A percentile compares a stretch with the other conserved stretches of the same genome.
These are phyloP conservation scores for Sarcodon aspratus DNA, from an alignment of 768 basidiomycete genomes.

Conservation along the genomic window DNA sequence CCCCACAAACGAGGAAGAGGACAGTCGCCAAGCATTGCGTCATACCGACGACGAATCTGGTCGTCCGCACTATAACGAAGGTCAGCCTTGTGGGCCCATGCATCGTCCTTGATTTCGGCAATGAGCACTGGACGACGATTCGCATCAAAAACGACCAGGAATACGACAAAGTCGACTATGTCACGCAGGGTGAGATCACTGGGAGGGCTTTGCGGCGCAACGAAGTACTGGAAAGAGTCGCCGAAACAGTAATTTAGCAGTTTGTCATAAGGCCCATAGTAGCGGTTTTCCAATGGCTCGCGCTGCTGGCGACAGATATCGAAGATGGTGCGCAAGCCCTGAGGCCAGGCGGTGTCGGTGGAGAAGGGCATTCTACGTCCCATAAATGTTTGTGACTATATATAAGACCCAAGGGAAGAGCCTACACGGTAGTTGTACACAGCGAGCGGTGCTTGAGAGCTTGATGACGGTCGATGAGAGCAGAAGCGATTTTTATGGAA, in stretches of 20 bases:
- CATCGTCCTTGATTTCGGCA: slow-evolving; percentile 21
- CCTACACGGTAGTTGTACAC: too few species aligned
- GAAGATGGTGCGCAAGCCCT: too few species aligned
- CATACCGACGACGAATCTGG: slow-evolving; percentile 20
- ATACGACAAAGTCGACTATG: slow-evolving; percentile 16
- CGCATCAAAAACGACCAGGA: slow-evolving; percentile 19
- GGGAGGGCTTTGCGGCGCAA: slow-evolving; percentile 20
- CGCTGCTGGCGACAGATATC: too few species aligned
- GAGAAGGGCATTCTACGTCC: too few species aligned
- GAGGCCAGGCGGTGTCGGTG: too few species aligned
- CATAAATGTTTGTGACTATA: too few species aligned
- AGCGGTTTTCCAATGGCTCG: slow-evolving; percentile 17
- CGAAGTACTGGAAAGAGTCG: slow-evolving; percentile 16
- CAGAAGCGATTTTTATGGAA: too few species aligned
- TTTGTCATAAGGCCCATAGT: slow-evolving; percentile 27
- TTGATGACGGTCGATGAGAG: too few species aligned
- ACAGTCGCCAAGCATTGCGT: slow-evolving; percentile 18
- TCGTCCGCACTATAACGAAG: slow-evolving; percentile 19
- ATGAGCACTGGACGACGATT: slow-evolving; percentile 20
- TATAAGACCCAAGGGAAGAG: too few species aligned
- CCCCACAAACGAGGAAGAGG: slow-evolving; percentile 21
- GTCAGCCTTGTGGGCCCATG: slow-evolving; percentile 14
- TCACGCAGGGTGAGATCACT: slow-evolving; percentile 10
- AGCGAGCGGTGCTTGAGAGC: too few species aligned
- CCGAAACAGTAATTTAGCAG: slow-evolving; percentile 24